Evolutionary conservation across 148 eudicot species (phyloP).

Genomic region (Camellia japonica): DNA sequence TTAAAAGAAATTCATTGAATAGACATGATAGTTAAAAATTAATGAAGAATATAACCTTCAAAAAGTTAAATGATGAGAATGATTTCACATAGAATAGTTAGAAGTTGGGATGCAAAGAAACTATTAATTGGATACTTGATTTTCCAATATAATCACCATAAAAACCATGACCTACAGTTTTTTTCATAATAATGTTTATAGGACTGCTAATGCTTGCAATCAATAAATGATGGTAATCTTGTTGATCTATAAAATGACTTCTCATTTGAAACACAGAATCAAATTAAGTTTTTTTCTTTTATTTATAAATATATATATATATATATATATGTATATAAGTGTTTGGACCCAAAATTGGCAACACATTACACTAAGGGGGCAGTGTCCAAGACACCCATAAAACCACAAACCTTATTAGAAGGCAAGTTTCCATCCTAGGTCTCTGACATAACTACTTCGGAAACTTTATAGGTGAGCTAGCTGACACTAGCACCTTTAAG

Average conservation of each 20-base stretch:
- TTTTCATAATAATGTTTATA: not conserved
- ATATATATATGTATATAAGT: not conserved
- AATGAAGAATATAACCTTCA: not conserved
- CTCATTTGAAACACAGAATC: not conserved
- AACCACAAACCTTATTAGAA: not conserved
- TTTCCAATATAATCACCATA: not conserved
- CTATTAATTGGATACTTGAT: not conserved
- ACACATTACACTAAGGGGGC: not conserved
- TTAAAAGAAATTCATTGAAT: not conserved
- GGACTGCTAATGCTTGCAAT: not conserved
- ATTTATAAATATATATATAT: too few relatives aligned
- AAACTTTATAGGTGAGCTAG: not conserved
- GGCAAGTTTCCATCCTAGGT: not conserved
- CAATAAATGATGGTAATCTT: not conserved
- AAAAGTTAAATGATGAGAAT: conserved; percentile 6
- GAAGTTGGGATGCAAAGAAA: not conserved
- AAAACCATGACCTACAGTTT: not conserved
- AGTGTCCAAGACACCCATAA: not conserved
- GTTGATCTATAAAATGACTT: not conserved
- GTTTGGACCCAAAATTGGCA: not conserved
- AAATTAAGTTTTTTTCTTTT: too few relatives aligned
- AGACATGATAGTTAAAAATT: not conserved
- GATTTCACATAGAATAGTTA: not conserved
- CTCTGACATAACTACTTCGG: not conserved
- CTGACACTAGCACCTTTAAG: not conserved